phyloP scores from a whole-genome alignment of 225 moss, liverwort and hornwort genomes.

The Marchantia paleacea region DNA sequence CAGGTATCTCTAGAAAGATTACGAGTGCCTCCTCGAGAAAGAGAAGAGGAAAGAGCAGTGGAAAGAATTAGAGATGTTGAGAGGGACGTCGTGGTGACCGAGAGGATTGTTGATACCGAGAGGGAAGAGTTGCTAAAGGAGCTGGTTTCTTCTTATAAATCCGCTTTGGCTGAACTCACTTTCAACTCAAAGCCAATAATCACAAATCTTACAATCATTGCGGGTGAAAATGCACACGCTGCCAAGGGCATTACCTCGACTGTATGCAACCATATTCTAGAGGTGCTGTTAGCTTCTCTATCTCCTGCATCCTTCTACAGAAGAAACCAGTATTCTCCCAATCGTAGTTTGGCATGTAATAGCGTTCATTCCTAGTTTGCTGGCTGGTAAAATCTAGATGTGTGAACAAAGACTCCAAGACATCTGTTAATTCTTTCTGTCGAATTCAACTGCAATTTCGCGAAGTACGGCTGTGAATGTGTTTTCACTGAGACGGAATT shows the following conservation, averaged over 20 bases:
- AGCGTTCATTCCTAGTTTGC: background rate
- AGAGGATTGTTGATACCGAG: conserved; percentile 35
- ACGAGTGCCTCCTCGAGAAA: conserved; percentile 30
- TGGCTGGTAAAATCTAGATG: background rate
- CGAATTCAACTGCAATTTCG: background rate
- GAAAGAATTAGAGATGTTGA: conserved; percentile 38
- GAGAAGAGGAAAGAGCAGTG: conserved; percentile 32
- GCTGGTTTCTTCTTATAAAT: conserved; percentile 84
- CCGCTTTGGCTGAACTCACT: conserved; percentile 86
- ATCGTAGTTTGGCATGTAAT: background rate
- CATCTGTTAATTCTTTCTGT: background rate
- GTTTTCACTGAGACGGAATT: background rate
- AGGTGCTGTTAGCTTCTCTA: conserved; percentile 45
- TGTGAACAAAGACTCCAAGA: background rate
- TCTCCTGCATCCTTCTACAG: background rate
- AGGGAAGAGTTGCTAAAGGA: conserved; percentile 64
- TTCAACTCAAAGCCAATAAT: conserved; percentile 99
- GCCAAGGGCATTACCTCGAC: conserved; percentile 84
- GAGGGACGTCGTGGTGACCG: conserved; percentile 29
- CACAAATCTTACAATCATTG: conserved; percentile 97
- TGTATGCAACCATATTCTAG: conserved; percentile 78
- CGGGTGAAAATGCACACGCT: conserved; percentile 91
- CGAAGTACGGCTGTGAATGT: background rate
- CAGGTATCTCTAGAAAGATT: conserved; percentile 27
- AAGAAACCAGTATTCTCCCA: background rate